These are phyloP conservation scores for Scedosporium boydii DNA, from an alignment of 2,329 filamentous ascomycete species.

Conservation along the genomic window DNA sequence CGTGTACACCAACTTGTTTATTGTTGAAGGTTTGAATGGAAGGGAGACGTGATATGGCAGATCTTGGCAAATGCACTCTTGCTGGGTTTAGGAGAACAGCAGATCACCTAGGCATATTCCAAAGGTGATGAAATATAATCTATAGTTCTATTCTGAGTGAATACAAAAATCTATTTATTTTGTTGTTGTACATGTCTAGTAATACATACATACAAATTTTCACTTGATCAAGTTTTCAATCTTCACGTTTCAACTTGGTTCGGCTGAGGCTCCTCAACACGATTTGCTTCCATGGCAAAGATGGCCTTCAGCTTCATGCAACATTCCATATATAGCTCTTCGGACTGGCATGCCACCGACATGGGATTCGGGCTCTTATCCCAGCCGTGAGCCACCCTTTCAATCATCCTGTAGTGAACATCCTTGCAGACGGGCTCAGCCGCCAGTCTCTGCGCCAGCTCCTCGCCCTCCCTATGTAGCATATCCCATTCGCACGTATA, in stretches of 20 bases:
- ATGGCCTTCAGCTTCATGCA: background rate
- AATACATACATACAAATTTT: no score
- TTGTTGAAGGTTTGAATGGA: no score
- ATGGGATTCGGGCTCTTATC: constrained; percentile 5
- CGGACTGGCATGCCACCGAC: background rate
- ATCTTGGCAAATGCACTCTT: no score
- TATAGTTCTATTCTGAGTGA: no score
- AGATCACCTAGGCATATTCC: no score
- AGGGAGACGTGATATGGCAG: no score
- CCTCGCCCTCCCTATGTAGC: constrained; percentile 42
- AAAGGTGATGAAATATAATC: no score
- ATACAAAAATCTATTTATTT: no score
- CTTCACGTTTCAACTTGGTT: background rate
- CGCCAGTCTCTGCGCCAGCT: background rate
- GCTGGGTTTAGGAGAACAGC: no score
- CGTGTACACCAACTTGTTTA: no score
- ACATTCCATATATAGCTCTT: constrained; percentile 2
- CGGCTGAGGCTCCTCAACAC: background rate
- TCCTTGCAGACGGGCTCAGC: constrained; percentile 1
- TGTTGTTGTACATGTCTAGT: no score
- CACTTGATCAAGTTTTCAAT: no score
- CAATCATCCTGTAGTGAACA: constrained; percentile 2
- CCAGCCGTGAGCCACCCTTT: constrained; percentile 4
- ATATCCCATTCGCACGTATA: constrained; percentile 58
- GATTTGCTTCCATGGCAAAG: background rate